Conservation (phyloP, 2,329 filamentous ascomycete genomes). For the Sporothrix brunneoviolacea region DNA sequence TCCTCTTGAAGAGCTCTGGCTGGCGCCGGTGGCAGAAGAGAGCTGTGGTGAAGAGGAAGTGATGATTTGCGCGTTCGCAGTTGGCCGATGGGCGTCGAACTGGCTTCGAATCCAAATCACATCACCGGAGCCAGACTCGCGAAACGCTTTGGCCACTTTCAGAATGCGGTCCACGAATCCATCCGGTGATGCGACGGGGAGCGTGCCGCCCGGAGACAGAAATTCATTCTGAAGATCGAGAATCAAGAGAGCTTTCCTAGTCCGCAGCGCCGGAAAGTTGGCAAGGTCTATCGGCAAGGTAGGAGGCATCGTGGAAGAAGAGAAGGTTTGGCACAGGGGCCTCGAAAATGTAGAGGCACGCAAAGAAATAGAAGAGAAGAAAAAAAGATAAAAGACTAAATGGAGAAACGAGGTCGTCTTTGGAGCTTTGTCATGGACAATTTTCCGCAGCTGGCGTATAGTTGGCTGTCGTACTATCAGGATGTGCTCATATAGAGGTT, state of each 20-base stretch:
- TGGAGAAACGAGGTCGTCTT: too few relatives aligned
- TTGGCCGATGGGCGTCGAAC: constrained; percentile 56
- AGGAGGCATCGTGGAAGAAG: constrained; percentile 17
- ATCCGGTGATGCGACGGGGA: constrained; percentile 57
- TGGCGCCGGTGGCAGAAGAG: not conserved
- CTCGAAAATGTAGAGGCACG: not conserved
- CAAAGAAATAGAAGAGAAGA: not conserved
- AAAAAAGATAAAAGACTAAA: not conserved
- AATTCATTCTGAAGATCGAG: constrained; percentile 93
- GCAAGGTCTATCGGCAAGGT: constrained; percentile 54
- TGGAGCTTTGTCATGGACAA: too few relatives aligned
- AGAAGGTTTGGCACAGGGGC: not conserved
- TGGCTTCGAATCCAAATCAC: constrained; percentile 82
- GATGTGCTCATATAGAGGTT: not conserved
- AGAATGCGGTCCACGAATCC: constrained; percentile 63
- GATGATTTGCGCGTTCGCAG: constrained; percentile 47
- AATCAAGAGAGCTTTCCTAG: constrained; percentile 66
- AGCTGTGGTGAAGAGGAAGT: constrained; percentile 29
- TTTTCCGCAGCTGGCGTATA: too few relatives aligned
- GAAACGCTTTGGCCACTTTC: constrained; percentile 64
- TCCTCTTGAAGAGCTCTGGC: not conserved
- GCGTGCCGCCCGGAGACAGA: constrained; percentile 57
- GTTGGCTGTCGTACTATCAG: too few relatives aligned
- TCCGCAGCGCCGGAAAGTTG: constrained; percentile 49
- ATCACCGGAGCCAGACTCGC: constrained; percentile 57